Percentiles rank a stretch among this genome's conserved stretches.
Conservation (phyloP, 73 alveolate species). For the Paramecium bursaria region DNA sequence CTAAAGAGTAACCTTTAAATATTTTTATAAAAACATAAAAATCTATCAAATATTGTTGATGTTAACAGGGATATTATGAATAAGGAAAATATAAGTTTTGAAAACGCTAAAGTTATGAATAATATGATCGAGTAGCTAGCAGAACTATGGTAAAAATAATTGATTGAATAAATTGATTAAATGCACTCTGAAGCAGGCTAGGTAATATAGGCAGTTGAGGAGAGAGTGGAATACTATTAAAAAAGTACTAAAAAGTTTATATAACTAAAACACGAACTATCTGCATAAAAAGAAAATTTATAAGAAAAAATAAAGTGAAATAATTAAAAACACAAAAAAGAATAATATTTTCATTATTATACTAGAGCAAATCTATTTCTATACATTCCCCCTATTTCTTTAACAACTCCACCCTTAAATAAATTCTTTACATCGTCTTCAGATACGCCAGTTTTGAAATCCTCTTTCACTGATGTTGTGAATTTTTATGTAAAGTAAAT, state of each 20-base stretch:
- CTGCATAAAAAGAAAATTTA: constrained; percentile 12
- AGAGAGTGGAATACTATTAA: constrained; percentile 51
- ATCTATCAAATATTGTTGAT: constrained; percentile 4
- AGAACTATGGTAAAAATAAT: constrained; percentile 50
- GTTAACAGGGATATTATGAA: not conserved
- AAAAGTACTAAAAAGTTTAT: constrained; percentile 39
- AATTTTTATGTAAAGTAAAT: constrained; percentile 59
- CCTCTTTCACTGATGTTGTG: constrained; percentile 18
- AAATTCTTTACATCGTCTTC: constrained; percentile 6
- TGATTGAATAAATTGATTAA: constrained; percentile 50
- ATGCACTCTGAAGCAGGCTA: constrained; percentile 35
- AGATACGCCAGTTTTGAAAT: constrained; percentile 61
- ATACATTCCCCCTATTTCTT: constrained; percentile 65
- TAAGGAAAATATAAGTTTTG: constrained; percentile 43
- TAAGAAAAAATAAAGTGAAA: too few species aligned
- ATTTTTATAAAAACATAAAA: not conserved
- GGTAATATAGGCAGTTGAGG: constrained; percentile 39
- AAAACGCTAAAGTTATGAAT: constrained; percentile 39
- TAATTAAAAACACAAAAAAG: too few species aligned
- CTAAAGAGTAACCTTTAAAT: constrained; percentile 24
- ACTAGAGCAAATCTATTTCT: constrained; percentile 65
- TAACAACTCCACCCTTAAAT: constrained; percentile 31
- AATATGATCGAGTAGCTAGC: constrained; percentile 37
- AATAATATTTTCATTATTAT: too few species aligned
- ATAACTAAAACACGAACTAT: constrained; percentile 6